Evolutionary conservation across 495 filamentous ascomycete genomes (phyloP), one percentile per base, ranked within the genome.

Genomic region (Terfezia claveryi): DNA sequence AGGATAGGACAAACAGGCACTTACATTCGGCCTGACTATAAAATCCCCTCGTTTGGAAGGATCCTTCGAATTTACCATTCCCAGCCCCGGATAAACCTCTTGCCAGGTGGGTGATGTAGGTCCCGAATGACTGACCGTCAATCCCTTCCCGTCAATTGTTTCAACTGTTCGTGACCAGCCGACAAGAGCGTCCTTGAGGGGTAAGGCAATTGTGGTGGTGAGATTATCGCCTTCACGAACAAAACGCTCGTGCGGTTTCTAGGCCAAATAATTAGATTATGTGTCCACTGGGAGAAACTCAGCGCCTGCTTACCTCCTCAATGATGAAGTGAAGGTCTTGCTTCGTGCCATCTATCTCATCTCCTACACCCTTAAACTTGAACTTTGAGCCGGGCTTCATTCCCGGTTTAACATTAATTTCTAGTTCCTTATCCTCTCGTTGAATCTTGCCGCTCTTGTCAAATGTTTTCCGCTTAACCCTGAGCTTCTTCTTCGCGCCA

Each of bases 321-420:
- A 98, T 79, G 52, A 96, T 80, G 61, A 98, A 87, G 66, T 94
- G 88, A 49, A 98, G 67, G 70, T 98, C 92, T 68, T 98, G 92
- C 55, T 85, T 82, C n/a, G 88, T 88, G 36, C 92, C 91, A 65
- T 96, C 91, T 59, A 93, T 87, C 65, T 95, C 87, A 68, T 96
- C 92, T 1, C 92, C 91, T 36, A 96, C 85, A 36, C 87, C 85
- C 68, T 84, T 82, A 64, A 92, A 98, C 70, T 94, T 93, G 61
- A 98, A 92, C 75, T 95, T 98, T 57, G 85, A 91, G 23, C 91
- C 91, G 56, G 87, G 83, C 68, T 94, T 92, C 67, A 94, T 74
- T 50, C 91, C 91, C 36, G 85, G 83, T 70, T 95, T 94, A 68
- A 96, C 92, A 54, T 82, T 81, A 56, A 95, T 89, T 65, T 94